A percentile compares a stretch with the other conserved stretches of the same genome.
Conservation (phyloP, 768 basidiomycete genomes). For the Calocera viscosa region DNA sequence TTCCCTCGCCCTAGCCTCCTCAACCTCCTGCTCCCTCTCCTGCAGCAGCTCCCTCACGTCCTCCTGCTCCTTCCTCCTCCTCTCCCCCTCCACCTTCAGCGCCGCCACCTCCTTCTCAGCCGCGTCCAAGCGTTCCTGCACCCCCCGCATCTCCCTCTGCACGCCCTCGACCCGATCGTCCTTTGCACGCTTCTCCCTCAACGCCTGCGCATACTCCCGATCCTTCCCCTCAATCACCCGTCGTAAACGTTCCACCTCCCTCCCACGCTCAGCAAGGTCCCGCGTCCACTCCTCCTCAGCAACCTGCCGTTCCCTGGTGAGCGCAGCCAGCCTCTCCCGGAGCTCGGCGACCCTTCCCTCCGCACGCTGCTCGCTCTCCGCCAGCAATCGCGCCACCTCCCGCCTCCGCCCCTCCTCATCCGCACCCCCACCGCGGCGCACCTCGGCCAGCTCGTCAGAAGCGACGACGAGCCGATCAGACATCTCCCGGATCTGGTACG, state of each 20-base stretch:
- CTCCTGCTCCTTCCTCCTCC: slow-evolving; percentile 45
- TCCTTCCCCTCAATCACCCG: slow-evolving; percentile 45
- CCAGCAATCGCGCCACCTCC: slow-evolving; percentile 59
- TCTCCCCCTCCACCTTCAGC: slow-evolving; percentile 23
- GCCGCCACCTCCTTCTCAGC: slow-evolving; percentile 34
- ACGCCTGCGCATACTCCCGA: slow-evolving; percentile 46
- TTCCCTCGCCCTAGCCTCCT: slow-evolving; percentile 52
- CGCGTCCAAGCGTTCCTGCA: slow-evolving; percentile 26
- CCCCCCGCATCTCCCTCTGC: slow-evolving; percentile 33
- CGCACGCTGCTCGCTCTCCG: slow-evolving; percentile 61
- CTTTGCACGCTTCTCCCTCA: slow-evolving; percentile 33
- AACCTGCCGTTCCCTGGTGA: slow-evolving; percentile 78
- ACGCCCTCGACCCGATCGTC: slow-evolving; percentile 41
- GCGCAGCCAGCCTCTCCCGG: slow-evolving; percentile 42
- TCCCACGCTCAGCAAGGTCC: slow-evolving; percentile 64
- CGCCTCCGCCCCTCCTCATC: slow-evolving; percentile 60
- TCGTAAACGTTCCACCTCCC: slow-evolving; percentile 65
- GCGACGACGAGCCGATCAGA: slow-evolving; percentile 59
- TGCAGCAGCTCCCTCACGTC: slow-evolving; percentile 41
- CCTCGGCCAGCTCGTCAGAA: slow-evolving; percentile 55
- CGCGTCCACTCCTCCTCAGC: slow-evolving; percentile 80
- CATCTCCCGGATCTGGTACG: slow-evolving; percentile 74
- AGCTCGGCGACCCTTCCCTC: slow-evolving; percentile 66
- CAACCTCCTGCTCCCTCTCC: slow-evolving; percentile 51
- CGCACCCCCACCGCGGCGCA: slow-evolving; percentile 45